phyloP scores from a whole-genome alignment of 208 protist species.

The Phytomonas francai region DNA sequence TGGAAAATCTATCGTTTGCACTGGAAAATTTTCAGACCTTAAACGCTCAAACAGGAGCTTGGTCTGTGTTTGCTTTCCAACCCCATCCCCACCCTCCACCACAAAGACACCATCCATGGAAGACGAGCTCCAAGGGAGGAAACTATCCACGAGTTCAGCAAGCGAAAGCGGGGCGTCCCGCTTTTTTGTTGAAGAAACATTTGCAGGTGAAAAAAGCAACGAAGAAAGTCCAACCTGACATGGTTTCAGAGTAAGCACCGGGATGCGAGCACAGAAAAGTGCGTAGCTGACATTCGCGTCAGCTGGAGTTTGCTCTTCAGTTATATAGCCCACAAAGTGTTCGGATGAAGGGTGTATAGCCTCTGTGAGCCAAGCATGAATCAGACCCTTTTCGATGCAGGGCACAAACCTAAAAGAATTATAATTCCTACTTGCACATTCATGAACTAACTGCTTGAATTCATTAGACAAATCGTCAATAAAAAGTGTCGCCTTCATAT shows the following conservation, averaged over 20 bases:
- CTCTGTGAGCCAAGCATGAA: conserved; percentile 13
- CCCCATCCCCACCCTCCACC: conserved; percentile 88
- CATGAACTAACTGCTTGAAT: not conserved
- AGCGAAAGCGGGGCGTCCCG: conserved; percentile 24
- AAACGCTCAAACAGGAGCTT: conserved; percentile 39
- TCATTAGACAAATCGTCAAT: not conserved
- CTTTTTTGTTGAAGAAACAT: not conserved
- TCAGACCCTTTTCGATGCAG: conserved; percentile 12
- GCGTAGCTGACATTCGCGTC: conserved; percentile 60
- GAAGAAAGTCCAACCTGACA: conserved; percentile 32
- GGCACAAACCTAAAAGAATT: conserved; percentile 2
- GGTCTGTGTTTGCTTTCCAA: conserved; percentile 89
- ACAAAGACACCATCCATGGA: conserved; percentile 45
- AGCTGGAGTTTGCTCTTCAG: conserved; percentile 31
- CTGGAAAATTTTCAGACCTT: conserved; percentile 8
- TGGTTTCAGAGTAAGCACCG: conserved; percentile 29
- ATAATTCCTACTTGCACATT: not conserved
- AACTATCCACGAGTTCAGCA: conserved; percentile 8
- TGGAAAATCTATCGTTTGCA: conserved; percentile 81
- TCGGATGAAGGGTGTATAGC: not conserved
- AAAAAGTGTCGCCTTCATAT: conserved; percentile 4
- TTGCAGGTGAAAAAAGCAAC: conserved; percentile 10
- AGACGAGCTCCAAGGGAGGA: not conserved
- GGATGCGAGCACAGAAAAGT: conserved; percentile 41
- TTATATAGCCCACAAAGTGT: conserved; percentile 59